These are phyloP conservation scores for Thecaphora frezii DNA, from an alignment of 1,284 basidiomycete genomes.

Conservation along the genomic window DNA sequence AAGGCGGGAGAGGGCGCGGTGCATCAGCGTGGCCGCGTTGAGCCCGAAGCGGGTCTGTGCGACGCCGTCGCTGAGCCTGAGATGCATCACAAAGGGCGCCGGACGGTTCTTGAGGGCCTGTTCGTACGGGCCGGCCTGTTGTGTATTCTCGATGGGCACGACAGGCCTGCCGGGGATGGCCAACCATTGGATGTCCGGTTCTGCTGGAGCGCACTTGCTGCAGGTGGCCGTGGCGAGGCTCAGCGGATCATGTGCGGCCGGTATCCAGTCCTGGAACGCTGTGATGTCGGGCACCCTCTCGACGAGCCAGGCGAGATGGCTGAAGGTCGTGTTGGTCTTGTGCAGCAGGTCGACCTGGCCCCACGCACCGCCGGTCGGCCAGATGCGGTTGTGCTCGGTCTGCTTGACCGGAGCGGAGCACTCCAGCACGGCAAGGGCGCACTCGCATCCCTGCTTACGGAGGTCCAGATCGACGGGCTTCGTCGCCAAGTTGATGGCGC, in stretches of 20 bases:
- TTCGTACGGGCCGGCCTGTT: slow-evolving; percentile 46
- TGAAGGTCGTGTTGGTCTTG: slow-evolving; percentile 41
- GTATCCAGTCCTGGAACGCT: slow-evolving; percentile 34
- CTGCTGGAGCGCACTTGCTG: slow-evolving; percentile 74
- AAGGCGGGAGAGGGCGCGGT: slow-evolving; percentile 80
- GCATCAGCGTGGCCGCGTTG: slow-evolving; percentile 82
- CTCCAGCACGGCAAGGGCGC: slow-evolving; percentile 26
- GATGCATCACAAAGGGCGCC: slow-evolving; percentile 81
- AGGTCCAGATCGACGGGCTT: slow-evolving; percentile 24
- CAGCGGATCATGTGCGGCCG: slow-evolving; percentile 18
- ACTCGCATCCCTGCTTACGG: slow-evolving; percentile 22
- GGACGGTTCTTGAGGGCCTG: slow-evolving; percentile 82
- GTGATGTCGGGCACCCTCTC: slow-evolving; percentile 34
- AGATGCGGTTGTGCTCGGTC: slow-evolving; percentile 28
- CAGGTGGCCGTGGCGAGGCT: slow-evolving; percentile 61
- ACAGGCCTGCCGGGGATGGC: slow-evolving; percentile 28
- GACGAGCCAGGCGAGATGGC: slow-evolving; percentile 42
- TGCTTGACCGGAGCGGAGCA: slow-evolving; percentile 29
- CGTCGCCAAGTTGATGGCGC: slow-evolving; percentile 24
- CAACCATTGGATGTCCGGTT: slow-evolving; percentile 76
- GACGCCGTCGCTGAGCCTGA: slow-evolving; percentile 68
- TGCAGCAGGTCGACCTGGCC: slow-evolving; percentile 42
- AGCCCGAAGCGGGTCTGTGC: slow-evolving; percentile 82
- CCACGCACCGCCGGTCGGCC: slow-evolving; percentile 39
- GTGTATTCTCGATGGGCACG: slow-evolving; percentile 41